Conservation (phyloP, 768 basidiomycete genomes). For the Amanita pseudoporphyria region DNA sequence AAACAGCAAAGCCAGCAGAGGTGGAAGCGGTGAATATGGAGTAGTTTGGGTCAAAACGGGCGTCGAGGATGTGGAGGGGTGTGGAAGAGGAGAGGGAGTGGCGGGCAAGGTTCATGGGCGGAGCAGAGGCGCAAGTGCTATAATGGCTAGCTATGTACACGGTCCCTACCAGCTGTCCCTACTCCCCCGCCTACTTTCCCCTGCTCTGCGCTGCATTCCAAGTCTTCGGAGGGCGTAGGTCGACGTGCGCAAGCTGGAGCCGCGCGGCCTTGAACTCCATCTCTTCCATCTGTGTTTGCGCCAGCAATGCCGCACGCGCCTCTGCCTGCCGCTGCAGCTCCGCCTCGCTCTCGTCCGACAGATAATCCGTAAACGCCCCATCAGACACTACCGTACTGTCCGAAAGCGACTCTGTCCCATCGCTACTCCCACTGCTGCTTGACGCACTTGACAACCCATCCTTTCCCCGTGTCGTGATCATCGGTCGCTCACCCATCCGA, state of each 20-base stretch:
- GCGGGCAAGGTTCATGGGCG: conserved; percentile 73
- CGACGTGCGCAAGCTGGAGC: conserved; percentile 66
- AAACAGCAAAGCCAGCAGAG: conserved; percentile 76
- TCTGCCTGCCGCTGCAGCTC: conserved; percentile 84
- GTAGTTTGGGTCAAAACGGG: conserved; percentile 71
- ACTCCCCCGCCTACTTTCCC: neutral
- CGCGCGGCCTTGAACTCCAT: conserved; percentile 74
- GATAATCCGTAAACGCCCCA: conserved; percentile 82
- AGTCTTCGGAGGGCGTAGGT: conserved; percentile 65
- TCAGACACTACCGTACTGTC: conserved; percentile 79
- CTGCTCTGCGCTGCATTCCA: conserved; percentile 48
- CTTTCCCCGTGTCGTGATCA: conserved; percentile 22
- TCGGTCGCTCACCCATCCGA: conserved; percentile 17
- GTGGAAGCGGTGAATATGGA: conserved; percentile 75
- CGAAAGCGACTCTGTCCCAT: conserved; percentile 52
- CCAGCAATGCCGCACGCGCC: conserved; percentile 62
- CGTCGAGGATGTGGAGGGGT: conserved; percentile 69
- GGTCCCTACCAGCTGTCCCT: neutral
- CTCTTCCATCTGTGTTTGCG: conserved; percentile 76
- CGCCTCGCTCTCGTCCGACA: conserved; percentile 89
- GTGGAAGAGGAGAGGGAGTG: conserved; percentile 72
- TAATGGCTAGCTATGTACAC: neutral
- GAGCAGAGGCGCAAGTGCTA: neutral
- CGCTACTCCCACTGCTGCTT: conserved; percentile 54
- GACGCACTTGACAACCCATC: conserved; percentile 36